phyloP scores from a whole-genome alignment of 1,284 basidiomycete species.

The Thelephora terrestris region DNA sequence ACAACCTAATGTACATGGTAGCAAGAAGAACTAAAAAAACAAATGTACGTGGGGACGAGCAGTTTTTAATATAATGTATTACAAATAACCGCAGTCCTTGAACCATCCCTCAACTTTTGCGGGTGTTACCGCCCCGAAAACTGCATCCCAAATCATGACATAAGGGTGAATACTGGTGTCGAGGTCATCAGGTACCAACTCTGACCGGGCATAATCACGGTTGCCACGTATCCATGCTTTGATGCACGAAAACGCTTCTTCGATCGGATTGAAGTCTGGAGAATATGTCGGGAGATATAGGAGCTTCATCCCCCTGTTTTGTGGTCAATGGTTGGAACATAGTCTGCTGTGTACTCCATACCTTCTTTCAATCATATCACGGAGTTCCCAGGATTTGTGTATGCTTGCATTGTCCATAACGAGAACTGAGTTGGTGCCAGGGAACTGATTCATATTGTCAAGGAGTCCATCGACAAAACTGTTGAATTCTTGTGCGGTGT shows the following conservation, averaged over 20 bases:
- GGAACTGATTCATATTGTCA: conserved; percentile 10
- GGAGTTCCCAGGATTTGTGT: conserved; percentile 3
- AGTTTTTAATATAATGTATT: no score
- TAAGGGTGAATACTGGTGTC: no score
- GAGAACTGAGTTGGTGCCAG: conserved; percentile 9
- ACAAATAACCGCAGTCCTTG: no score
- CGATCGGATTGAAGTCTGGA: conserved; percentile 26
- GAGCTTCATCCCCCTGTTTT: conserved; percentile 20
- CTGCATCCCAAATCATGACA: conserved; percentile 17
- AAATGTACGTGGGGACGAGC: no score
- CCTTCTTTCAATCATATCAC: conserved; percentile 3
- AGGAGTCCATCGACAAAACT: conserved; percentile 7
- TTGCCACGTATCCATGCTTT: conserved; percentile 20
- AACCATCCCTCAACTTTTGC: conserved; percentile 14
- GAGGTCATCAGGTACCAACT: conserved; percentile 10
- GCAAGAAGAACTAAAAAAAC: no score
- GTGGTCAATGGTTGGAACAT: no score
- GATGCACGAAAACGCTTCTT: conserved; percentile 23
- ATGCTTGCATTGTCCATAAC: conserved; percentile 12
- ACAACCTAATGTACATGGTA: no score
- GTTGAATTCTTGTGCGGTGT: conserved; percentile 4
- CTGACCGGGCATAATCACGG: conserved; percentile 12
- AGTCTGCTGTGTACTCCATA: no score
- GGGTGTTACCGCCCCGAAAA: conserved; percentile 13
- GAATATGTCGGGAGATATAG: conserved; percentile 27